Percentiles rank a stretch among this genome's conserved stretches.
Evolutionary conservation across 495 filamentous ascomycete genomes (phyloP).

Genomic region (Hypoxylon perforatum): DNA sequence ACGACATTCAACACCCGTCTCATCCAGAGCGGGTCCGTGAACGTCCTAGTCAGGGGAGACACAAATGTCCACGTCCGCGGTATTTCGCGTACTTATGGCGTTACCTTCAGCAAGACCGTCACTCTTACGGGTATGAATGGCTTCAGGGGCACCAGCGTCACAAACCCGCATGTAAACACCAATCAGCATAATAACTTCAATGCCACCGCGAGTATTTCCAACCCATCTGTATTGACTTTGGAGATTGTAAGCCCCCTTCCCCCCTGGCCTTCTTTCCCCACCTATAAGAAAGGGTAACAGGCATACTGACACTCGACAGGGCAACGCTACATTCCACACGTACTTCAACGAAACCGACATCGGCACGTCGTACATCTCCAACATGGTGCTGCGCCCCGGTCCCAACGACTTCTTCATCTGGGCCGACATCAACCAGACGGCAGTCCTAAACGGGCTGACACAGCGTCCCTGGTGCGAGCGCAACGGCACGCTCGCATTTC

Average conservation of each 20-base stretch:
- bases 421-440: constrained; percentile 61
- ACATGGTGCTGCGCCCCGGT: constrained; percentile 70
- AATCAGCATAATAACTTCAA: constrained; percentile 69
- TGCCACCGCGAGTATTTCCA: constrained; percentile 74
- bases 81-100: constrained; percentile 47
- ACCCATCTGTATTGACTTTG: constrained; percentile 73
- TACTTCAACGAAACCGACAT: constrained; percentile 61
- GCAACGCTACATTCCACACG: constrained; percentile 72
- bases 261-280: neutral
- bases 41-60: constrained; percentile 52
- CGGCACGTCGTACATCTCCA: constrained; percentile 65
- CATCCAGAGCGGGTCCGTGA: constrained; percentile 50
- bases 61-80: constrained; percentile 54
- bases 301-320: constrained; percentile 55
- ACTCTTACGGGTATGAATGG: constrained; percentile 53
- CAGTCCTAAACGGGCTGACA: constrained; percentile 57
- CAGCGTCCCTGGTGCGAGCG: constrained; percentile 55
- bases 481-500: constrained; percentile 68
- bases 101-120: constrained; percentile 59
- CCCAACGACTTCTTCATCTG: constrained; percentile 66
- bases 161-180: constrained; percentile 60
- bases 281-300: neutral
- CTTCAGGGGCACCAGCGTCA: constrained; percentile 69
- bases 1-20: constrained; percentile 71
- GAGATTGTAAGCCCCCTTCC: constrained; percentile 62